Conservation (phyloP, 2,329 filamentous ascomycete species). For the Fusarium veterinarium region DNA sequence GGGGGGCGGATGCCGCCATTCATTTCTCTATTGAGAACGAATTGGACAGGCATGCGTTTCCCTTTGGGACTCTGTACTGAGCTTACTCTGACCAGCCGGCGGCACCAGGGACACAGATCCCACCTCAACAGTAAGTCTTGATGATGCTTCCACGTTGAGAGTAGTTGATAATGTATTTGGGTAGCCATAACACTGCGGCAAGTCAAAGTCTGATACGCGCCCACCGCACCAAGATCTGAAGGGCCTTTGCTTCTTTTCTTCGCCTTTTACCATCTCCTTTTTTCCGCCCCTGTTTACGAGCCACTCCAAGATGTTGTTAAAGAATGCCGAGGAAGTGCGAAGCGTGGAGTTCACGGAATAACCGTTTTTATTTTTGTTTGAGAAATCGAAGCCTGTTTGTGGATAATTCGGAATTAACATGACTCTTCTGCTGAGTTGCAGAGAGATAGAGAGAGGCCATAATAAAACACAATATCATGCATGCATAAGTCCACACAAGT, state of each 20-base stretch:
- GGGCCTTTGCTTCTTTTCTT: too few relatives aligned
- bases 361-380: neutral
- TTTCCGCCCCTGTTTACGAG: too few relatives aligned
- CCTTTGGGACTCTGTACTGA: neutral
- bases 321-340: neutral
- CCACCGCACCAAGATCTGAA: neutral
- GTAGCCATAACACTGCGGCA: too few relatives aligned
- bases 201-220: too few relatives aligned
- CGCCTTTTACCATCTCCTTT: neutral
- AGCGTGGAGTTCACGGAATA: neutral
- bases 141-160: neutral
- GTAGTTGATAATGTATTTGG: neutral
- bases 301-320: neutral
- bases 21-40: neutral
- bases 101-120: fast-evolving
- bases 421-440: neutral
- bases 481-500: too few relatives aligned
- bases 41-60: neutral
- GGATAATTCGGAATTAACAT: neutral
- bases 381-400: neutral
- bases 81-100: neutral
- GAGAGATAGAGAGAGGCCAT: neutral
- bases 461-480: neutral
- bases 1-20: neutral
- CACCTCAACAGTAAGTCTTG: neutral